phyloP scores from a whole-genome alignment of 1,139 yeast species.

The Kodamaea arcana region DNA sequence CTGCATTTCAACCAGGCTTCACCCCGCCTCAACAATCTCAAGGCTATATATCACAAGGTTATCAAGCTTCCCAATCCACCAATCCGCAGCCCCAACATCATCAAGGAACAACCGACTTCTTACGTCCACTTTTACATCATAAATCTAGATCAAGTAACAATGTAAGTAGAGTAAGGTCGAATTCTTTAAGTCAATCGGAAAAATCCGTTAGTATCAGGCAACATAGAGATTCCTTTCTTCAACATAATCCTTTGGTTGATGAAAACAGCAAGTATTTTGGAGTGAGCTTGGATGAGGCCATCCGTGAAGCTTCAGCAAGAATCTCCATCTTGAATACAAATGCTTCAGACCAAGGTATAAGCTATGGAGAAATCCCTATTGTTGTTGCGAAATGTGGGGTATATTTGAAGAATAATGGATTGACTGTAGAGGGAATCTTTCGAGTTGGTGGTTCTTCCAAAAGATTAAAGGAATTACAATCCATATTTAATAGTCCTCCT shows the following conservation, averaged over 20 bases:
- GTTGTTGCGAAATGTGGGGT: slow-evolving; percentile 97
- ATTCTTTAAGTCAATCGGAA: slow-evolving; percentile 33
- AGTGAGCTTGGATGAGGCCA: slow-evolving; percentile 69
- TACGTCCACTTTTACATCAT: slow-evolving; percentile 47
- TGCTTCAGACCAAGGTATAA: slow-evolving; percentile 49
- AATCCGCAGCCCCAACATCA: not conserved
- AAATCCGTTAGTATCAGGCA: slow-evolving; percentile 39
- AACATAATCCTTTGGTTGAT: slow-evolving; percentile 39
- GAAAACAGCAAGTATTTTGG: slow-evolving; percentile 71
- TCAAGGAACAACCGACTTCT: slow-evolving; percentile 20
- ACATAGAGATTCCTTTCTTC: slow-evolving; percentile 55
- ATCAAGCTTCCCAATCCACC: not conserved
- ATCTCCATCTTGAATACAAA: slow-evolving; percentile 57
- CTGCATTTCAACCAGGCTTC: not conserved
- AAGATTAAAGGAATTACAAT: slow-evolving; percentile 81
- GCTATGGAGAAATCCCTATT: slow-evolving; percentile 77
- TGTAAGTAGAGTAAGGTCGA: slow-evolving; percentile 39
- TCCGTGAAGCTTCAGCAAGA: slow-evolving; percentile 69
- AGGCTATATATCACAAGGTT: not conserved
- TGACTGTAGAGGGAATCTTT: slow-evolving; percentile 84
- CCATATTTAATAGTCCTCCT: slow-evolving; percentile 81
- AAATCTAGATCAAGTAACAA: slow-evolving; percentile 50
- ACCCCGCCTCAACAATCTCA: not conserved
- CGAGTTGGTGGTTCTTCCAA: slow-evolving; percentile 91
- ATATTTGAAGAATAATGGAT: slow-evolving; percentile 70